Conservation (phyloP, 768 basidiomycete species). For the Gloeophyllum trabeum region DNA sequence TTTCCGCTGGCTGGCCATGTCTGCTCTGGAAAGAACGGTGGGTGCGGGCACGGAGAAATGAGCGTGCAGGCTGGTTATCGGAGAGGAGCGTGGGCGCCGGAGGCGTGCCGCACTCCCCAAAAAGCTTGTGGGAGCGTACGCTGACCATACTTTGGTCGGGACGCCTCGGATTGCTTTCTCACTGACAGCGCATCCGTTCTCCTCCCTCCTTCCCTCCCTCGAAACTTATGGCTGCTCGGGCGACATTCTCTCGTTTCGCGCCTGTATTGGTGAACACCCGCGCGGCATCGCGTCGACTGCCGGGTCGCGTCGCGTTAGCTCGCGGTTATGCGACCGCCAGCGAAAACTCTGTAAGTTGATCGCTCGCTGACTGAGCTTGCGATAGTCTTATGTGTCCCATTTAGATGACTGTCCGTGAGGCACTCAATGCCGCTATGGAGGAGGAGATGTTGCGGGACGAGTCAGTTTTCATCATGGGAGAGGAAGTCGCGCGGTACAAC, state of each 20-base stretch:
- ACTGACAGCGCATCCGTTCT: conserved; percentile 4
- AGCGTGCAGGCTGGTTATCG: not conserved
- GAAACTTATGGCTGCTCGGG: conserved; percentile 48
- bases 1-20: conserved; percentile 17
- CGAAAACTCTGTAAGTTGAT: conserved; percentile 31
- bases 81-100: not conserved
- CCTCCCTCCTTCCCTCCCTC: conserved; percentile 16
- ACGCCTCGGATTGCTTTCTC: conserved; percentile 1
- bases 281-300: conserved; percentile 20
- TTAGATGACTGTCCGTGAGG: conserved; percentile 97
- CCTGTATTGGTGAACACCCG: conserved; percentile 33
- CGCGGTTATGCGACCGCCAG: conserved; percentile 62
- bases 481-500: conserved; percentile 98
- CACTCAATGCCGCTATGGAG: conserved; percentile 96
- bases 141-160: not conserved
- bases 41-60: conserved; percentile 3
- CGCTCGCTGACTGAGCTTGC: conserved; percentile 17
- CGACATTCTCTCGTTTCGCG: conserved; percentile 53
- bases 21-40: conserved; percentile 1
- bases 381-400: conserved; percentile 10
- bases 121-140: not conserved
- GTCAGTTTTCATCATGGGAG: conserved; percentile 89
- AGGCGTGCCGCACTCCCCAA: not conserved
- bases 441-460: conserved; percentile 98
- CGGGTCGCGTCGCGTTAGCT: conserved; percentile 30